A percentile compares a stretch with the other conserved stretches of the same genome.
Evolutionary conservation across 257 asterid genomes (phyloP).

Genomic region (Petunia secreta): DNA sequence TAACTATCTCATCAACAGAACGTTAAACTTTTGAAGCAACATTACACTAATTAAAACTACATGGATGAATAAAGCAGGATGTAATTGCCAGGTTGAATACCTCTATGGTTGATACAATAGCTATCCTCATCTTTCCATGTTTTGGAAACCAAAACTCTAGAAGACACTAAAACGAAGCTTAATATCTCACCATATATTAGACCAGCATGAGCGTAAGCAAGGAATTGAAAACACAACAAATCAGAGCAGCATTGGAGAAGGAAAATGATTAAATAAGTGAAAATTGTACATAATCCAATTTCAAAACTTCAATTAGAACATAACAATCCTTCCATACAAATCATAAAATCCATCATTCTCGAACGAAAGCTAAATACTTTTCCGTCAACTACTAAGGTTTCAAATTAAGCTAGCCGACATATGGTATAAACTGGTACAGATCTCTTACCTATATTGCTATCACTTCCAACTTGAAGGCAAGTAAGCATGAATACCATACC

Average conservation of each 20-base stretch:
- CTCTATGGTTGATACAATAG: background rate
- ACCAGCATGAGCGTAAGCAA: background rate
- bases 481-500: conserved; percentile 81
- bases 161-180: background rate
- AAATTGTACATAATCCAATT: background rate
- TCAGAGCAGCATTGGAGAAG: background rate
- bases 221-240: background rate
- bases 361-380: conserved; percentile 13
- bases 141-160: background rate
- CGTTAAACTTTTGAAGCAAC: background rate
- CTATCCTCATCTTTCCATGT: background rate
- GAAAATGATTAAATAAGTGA: background rate
- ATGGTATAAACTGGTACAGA: conserved; percentile 26
- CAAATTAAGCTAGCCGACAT: conserved; percentile 20
- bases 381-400: conserved; percentile 11
- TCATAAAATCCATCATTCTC: background rate
- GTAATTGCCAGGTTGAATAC: background rate
- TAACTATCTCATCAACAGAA: background rate
- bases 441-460: conserved; percentile 34
- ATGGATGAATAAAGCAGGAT: background rate
- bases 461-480: conserved; percentile 87
- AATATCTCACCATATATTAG: background rate
- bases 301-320: conserved; percentile 9
- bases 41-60: background rate
- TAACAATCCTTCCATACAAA: conserved; percentile 1